Base-by-base conservation (phyloP, 192 early-diverging fungal species). In the Gaertneriomyces semiglobifer region DNA sequence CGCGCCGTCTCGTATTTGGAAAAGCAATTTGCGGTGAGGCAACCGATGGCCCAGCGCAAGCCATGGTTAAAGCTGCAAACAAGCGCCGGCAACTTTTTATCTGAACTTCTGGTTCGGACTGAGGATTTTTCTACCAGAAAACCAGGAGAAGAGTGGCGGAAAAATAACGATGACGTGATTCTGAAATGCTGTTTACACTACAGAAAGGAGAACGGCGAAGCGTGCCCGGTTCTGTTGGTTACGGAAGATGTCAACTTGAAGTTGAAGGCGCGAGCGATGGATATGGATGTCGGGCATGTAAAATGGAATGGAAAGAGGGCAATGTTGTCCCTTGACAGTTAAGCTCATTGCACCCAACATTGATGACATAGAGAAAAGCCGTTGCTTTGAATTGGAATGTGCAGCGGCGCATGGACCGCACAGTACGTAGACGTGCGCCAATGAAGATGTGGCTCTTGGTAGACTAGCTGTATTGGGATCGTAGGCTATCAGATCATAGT, bases 221-320 rank as follows among this genome's bases (percentile, higher is more conserved):
- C 20, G 16, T 48, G 61, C 25, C 50, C 47, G 33, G 71, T 69
- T 5, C 66, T 79, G 7, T 61, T 79, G 41, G 69, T 79, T n/a
- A 74, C 74, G 46, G 74, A 66, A 11, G 78, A 79, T 55, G 74
- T 76, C 9, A 79, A 79, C 57, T 62, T 79, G 74, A 51, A 70
- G 54, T 53, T 79, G 46, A 79, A 79, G 50, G 78, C 74, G 33
- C 44, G 77, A 20, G 63, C 74, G 2, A 60, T 61, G 57, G 74
- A 69, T 3, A 69, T 79, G 9, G 52, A 54, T 44, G 69, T 71
- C 14, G 10, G 25, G 25, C 25, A 33, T 33, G 25, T 33, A 33
- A 33, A 33, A 33, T 33, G 25, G 25, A 33, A 33, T 33, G 25
- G 25, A 33, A 33, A 33, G 25, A 33, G 25, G 2, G 25, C 25